Conservation (phyloP, 148 eudicot species). For the Cornus controversa region DNA sequence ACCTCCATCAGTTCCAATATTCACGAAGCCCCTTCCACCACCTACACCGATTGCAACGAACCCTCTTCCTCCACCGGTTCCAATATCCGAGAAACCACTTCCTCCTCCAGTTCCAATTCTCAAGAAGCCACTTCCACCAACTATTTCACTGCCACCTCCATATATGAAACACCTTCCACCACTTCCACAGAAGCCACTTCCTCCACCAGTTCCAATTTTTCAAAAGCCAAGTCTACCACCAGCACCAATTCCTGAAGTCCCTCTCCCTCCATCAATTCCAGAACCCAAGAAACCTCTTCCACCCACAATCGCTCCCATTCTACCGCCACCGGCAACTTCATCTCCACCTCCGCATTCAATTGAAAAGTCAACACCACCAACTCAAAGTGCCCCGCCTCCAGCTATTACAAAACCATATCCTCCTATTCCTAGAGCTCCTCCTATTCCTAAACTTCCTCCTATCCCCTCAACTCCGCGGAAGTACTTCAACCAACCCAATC, state of each 20-base stretch:
- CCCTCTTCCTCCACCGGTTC: constrained; percentile 1
- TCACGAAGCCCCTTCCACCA: constrained; percentile 32
- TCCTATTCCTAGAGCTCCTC: constrained; percentile 12
- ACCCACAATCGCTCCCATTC: too few species aligned
- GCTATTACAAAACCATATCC: not conserved
- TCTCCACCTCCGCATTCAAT: too few species aligned
- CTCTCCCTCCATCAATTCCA: constrained; percentile 2
- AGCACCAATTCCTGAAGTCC: not conserved
- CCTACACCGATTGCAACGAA: not conserved
- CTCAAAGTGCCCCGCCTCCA: not conserved
- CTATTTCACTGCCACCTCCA: not conserved
- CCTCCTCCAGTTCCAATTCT: not conserved
- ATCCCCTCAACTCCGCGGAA: not conserved
- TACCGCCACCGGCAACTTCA: not conserved
- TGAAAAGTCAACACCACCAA: too few species aligned
- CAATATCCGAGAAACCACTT: constrained; percentile 1
- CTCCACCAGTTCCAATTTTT: constrained; percentile 3
- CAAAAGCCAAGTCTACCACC: constrained; percentile 2
- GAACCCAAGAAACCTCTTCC: not conserved
- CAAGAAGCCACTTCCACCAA: constrained; percentile 33
- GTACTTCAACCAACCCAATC: constrained; percentile 7
- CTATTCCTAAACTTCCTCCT: constrained; percentile 4
- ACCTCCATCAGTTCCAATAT: not conserved
- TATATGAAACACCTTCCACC: not conserved
- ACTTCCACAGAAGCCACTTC: not conserved